Percentiles rank a stretch among this genome's conserved stretches.
phyloP scores from a whole-genome alignment of 805 yeast species.

The Kodamaea nitidulidarum region DNA sequence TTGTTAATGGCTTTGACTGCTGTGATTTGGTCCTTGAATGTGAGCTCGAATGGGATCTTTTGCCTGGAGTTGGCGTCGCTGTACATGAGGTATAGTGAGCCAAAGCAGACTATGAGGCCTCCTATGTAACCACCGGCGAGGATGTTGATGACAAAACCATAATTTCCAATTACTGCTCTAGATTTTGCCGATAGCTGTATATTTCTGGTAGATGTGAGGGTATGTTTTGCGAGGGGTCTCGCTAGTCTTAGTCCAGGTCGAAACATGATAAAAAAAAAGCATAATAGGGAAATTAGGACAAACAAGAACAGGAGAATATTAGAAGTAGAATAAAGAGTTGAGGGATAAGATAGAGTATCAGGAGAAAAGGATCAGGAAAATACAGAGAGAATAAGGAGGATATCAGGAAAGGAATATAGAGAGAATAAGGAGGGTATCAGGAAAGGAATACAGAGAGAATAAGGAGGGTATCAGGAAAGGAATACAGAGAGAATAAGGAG shows the following conservation, averaged over 20 bases:
- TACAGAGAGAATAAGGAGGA: background rate
- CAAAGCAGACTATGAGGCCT: slow-evolving; percentile 35
- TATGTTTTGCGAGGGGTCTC: background rate
- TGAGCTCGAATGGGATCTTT: slow-evolving; percentile 37
- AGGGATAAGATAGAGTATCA: background rate
- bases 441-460: background rate
- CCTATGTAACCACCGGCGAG: slow-evolving; percentile 43
- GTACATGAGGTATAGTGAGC: slow-evolving; percentile 37
- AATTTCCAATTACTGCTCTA: slow-evolving; percentile 19
- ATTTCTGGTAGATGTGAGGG: background rate
- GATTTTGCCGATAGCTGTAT: slow-evolving; percentile 17
- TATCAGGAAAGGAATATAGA: background rate
- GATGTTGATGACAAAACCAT: slow-evolving; percentile 32
- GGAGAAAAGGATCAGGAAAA: no score
- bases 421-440: background rate
- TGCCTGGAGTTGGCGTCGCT: slow-evolving; percentile 38
- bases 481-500: background rate
- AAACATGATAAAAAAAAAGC: background rate
- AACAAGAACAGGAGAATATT: background rate
- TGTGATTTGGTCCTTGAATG: slow-evolving; percentile 28
- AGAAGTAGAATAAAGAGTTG: background rate
- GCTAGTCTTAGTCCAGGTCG: background rate
- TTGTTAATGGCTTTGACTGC: slow-evolving; percentile 42
- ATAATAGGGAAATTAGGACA: background rate
- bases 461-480: background rate